A percentile compares a stretch with the other conserved stretches of the same genome.
phyloP scores from a whole-genome alignment of 192 early-diverging fungal genomes.

The Irineochytrium annulatum region DNA sequence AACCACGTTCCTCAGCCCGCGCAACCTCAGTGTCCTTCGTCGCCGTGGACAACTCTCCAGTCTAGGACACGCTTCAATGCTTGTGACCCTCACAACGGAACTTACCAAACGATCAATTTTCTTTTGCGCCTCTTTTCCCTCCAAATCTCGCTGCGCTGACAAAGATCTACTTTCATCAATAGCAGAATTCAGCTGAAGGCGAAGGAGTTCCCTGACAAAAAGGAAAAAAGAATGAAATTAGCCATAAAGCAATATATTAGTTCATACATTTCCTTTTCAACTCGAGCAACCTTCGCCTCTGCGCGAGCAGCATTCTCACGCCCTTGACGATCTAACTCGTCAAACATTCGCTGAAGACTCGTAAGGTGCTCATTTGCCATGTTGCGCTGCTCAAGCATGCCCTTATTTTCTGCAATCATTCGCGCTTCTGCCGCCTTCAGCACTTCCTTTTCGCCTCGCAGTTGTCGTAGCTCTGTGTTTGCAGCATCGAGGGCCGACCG shows the following conservation, averaged over 20 bases:
- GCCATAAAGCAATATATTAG: background rate
- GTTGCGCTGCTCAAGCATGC: conserved; percentile 49
- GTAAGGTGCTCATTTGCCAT: conserved; percentile 46
- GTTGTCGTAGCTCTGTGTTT: conserved; percentile 42
- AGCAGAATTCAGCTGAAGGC: conserved; percentile 13
- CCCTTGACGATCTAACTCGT: background rate
- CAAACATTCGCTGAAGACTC: conserved; percentile 46
- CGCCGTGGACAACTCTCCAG: conserved; percentile 15
- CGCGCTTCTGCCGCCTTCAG: conserved; percentile 48
- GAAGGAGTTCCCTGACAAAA: background rate
- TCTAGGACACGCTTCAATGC: background rate
- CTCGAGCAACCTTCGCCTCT: conserved; percentile 15
- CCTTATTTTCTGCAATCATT: conserved; percentile 45
- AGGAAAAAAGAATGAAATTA: conserved; percentile 2
- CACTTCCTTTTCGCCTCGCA: conserved; percentile 55
- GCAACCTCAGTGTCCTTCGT: conserved; percentile 14
- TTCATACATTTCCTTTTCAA: conserved; percentile 20
- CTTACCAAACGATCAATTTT: conserved; percentile 21
- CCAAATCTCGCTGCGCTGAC: conserved; percentile 12
- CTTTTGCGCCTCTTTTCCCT: conserved; percentile 10
- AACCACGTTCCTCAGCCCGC: conserved; percentile 9
- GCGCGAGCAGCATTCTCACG: conserved; percentile 3
- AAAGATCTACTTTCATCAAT: conserved; percentile 14
- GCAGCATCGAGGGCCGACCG: conserved; percentile 47
- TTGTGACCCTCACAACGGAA: background rate